Conservation (phyloP, 2,329 filamentous ascomycete genomes). For the Nothophoma quercina region DNA sequence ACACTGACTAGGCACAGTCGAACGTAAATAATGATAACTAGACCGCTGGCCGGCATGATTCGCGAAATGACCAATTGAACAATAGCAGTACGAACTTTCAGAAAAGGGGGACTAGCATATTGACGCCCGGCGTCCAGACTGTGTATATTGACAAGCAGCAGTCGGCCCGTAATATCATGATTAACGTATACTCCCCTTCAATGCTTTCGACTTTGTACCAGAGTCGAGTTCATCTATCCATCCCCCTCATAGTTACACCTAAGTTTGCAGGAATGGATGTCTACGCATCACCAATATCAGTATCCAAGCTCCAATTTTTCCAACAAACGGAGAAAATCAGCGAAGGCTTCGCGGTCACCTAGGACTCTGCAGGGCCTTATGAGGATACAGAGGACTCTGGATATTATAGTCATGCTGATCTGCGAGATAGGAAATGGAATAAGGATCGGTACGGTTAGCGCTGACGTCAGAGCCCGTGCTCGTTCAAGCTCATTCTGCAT, state of each 20-base stretch:
- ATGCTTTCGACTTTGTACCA: background rate
- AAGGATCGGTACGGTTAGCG: background rate
- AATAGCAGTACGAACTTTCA: constrained; percentile 14
- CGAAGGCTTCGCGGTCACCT: too few relatives aligned
- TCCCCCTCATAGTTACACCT: too few relatives aligned
- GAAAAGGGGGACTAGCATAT: constrained; percentile 30
- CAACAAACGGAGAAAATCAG: too few relatives aligned
- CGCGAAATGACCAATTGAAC: constrained; percentile 5
- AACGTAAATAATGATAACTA: constrained; percentile 14
- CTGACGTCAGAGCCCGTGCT: constrained; percentile 6
- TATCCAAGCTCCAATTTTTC: too few relatives aligned
- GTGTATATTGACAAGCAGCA: constrained; percentile 11
- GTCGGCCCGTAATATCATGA: background rate
- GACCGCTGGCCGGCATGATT: constrained; percentile 10
- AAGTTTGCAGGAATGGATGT: too few relatives aligned
- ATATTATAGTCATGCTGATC: too few relatives aligned
- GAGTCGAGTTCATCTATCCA: too few relatives aligned
- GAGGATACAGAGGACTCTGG: too few relatives aligned
- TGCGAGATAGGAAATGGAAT: too few relatives aligned
- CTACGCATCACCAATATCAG: too few relatives aligned
- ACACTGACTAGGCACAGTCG: constrained; percentile 10
- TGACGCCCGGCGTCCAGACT: constrained; percentile 26
- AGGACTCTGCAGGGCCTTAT: too few relatives aligned
- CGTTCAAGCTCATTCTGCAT: too few relatives aligned
- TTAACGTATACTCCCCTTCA: background rate